Conservation (phyloP, 139 green algal species). For the Nannochloris sp. region DNA sequence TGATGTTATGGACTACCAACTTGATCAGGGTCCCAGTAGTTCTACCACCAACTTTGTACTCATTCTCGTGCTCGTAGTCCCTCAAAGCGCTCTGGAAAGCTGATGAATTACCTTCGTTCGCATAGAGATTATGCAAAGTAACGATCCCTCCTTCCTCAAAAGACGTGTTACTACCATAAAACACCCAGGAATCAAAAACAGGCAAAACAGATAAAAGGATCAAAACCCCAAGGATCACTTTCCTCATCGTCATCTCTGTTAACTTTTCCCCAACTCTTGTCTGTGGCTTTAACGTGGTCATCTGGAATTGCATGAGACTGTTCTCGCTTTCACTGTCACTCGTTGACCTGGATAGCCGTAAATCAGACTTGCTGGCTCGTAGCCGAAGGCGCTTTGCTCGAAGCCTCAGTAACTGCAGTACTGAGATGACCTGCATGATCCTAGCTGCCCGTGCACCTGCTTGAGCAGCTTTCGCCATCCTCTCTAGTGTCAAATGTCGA, state of each 20-base stretch:
- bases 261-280: constrained; percentile 80
- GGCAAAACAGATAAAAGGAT: constrained; percentile 79
- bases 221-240: constrained; percentile 65
- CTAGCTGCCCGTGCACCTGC: constrained; percentile 14
- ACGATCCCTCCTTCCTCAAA: constrained; percentile 55
- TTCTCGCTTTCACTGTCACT: constrained; percentile 19
- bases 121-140: constrained; percentile 69
- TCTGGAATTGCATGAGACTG: constrained; percentile 25
- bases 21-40: constrained; percentile 33
- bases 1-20: constrained; percentile 48
- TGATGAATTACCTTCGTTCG: constrained; percentile 19
- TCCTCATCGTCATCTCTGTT: constrained; percentile 76
- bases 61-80: constrained; percentile 38
- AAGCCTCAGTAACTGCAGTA: neutral
- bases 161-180: constrained; percentile 47
- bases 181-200: constrained; percentile 57
- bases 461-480: constrained; percentile 8
- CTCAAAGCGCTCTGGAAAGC: constrained; percentile 30
- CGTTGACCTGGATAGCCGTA: neutral
- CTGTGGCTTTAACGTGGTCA: constrained; percentile 5
- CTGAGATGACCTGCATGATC: constrained; percentile 14
- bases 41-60: constrained; percentile 37
- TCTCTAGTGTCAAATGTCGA: constrained; percentile 1
- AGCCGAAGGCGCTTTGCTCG: neutral
- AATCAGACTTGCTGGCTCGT: neutral